phyloP scores from a whole-genome alignment of 495 filamentous ascomycete genomes.

The Neurospora cerealis region DNA sequence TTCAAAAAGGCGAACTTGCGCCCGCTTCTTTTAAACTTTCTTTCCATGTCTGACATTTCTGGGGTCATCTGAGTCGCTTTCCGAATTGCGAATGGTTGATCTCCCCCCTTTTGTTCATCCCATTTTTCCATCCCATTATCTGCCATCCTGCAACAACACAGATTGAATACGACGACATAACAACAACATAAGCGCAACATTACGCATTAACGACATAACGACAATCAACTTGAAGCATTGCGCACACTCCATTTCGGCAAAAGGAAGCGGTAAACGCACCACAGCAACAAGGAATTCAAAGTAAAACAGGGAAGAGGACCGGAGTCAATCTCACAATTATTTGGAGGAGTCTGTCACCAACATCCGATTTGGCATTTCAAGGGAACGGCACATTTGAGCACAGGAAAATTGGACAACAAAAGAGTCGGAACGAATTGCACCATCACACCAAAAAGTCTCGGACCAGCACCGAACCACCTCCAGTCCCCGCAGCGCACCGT shows the following conservation, averaged over 20 bases:
- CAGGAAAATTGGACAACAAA: not conserved
- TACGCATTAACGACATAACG: not conserved
- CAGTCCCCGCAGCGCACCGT: not conserved
- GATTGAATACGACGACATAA: not conserved
- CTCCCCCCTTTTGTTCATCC: not conserved
- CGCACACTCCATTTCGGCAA: not conserved
- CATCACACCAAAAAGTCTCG: not conserved
- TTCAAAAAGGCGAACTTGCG: not conserved
- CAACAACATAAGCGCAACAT: not conserved
- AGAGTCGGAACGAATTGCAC: not conserved
- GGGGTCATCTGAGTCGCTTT: not conserved
- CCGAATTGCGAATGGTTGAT: not conserved
- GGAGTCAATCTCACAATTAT: not conserved
- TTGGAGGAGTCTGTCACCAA: not conserved
- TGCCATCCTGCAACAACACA: not conserved
- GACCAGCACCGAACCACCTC: not conserved
- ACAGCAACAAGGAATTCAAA: not conserved
- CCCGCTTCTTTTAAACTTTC: not conserved
- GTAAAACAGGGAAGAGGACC: not conserved
- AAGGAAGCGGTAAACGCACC: not conserved
- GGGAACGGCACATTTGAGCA: not conserved
- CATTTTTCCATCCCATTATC: not conserved
- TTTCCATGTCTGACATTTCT: not conserved
- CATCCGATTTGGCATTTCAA: not conserved
- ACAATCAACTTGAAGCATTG: not conserved